phyloP scores from a whole-genome alignment of 495 filamentous ascomycete species.

The Neurospora terricola region DNA sequence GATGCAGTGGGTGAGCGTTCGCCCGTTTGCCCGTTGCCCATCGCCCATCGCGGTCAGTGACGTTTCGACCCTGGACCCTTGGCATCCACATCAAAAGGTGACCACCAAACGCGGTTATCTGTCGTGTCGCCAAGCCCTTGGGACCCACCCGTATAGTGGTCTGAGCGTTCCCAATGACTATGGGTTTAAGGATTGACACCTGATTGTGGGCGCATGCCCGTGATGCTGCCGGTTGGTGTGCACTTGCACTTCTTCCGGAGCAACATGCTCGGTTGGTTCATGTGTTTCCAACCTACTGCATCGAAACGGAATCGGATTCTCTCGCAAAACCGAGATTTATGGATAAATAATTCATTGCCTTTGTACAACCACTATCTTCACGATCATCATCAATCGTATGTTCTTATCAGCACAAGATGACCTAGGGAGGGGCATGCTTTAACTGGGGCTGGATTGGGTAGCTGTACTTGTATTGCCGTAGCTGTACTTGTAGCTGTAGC shows the following conservation, averaged over 20 bases:
- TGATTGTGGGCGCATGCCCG: neutral
- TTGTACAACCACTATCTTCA: neutral
- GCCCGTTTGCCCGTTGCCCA: neutral
- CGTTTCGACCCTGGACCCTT: neutral
- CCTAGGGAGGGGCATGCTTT: neutral
- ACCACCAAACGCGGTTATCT: neutral
- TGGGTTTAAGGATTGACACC: neutral
- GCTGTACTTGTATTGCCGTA: no score
- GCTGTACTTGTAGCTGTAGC: neutral
- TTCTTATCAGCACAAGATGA: neutral
- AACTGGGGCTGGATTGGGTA: neutral
- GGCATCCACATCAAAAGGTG: neutral
- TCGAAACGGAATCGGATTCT: neutral
- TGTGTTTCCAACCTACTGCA: neutral
- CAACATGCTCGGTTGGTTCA: neutral
- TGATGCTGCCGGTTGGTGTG: neutral
- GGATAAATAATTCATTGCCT: neutral
- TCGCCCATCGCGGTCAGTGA: neutral
- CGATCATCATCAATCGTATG: neutral
- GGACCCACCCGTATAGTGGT: neutral
- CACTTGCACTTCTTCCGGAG: neutral
- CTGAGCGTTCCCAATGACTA: neutral
- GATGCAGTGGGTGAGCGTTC: neutral
- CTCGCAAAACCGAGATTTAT: neutral
- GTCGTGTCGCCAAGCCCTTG: neutral